Base-by-base conservation (phyloP, 1,139 yeast genomes). In the Taiozyma sp. region DNA sequence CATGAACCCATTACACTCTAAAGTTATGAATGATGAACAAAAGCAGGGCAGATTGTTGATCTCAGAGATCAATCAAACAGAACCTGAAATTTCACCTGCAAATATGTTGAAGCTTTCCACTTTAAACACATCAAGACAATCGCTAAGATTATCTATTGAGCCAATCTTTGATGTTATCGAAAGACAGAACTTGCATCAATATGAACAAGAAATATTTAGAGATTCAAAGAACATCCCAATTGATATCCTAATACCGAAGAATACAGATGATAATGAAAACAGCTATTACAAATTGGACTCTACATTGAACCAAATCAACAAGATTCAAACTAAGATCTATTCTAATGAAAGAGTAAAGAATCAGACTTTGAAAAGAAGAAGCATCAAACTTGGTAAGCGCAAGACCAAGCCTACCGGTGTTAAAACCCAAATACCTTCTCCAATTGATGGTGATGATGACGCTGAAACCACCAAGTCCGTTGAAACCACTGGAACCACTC, bases 71-170 rank as follows among this genome's bases (percentile, higher is more conserved):
- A 82, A 80, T 56, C 78, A 81, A 2, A 82, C 80, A 45, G 67
- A 72, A 53, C 83, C 84, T 8, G 79, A 78, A 51, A 40, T 40
- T 13, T 81, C 87, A 19, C 82, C 91, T 0, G 79, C 85, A 2
- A 88, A 87, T 62, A 79, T 90, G 73, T 76, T 83, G 61, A 81
- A 87, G 61, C 74, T 87, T 50, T 79, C 88, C 12, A 78, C 87
- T n/a, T 71, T 92, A 54, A 80, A 83, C 52, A 82, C 86, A 30
- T 83, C 93, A 5, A 80, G 97, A 58, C 92, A 88, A 57, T 88
- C 97, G 0, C 73, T 92, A 54, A 63, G 57, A 59, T 59, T 54
- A 50, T 63, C 46, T 44, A 63, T 53, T 50, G 64, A 27, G 47
- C 65, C 50, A 55, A 69, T 53, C 63, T 65, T 39, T 62, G 74